These are phyloP conservation scores for Thielaviopsis euricoi DNA, from an alignment of 2,329 filamentous ascomycete species.

Conservation along the genomic window DNA sequence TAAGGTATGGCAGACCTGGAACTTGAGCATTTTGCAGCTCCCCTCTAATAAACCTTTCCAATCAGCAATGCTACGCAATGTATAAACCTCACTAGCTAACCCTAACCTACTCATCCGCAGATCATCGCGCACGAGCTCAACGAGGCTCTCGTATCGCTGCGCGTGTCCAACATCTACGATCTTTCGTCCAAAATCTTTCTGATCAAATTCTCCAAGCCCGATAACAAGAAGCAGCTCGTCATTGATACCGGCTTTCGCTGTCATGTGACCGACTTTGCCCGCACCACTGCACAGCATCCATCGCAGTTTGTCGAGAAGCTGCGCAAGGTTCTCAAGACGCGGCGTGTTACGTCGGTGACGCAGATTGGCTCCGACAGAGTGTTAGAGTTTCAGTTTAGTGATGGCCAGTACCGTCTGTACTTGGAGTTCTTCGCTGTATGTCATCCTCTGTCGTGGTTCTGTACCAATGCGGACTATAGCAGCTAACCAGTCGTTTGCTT, in stretches of 20 bases:
- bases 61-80: too few relatives aligned
- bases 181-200: slow-evolving; percentile 90
- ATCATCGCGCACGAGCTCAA: slow-evolving; percentile 91
- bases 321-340: slow-evolving; percentile 75
- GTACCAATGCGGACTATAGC: slow-evolving; percentile 3
- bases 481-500: background rate
- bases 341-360: slow-evolving; percentile 60
- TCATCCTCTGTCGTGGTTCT: background rate
- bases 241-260: slow-evolving; percentile 93
- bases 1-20: slow-evolving; percentile 30
- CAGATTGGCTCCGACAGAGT: slow-evolving; percentile 91
- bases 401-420: slow-evolving; percentile 74
- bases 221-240: slow-evolving; percentile 74
- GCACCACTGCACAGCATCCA: slow-evolving; percentile 69
- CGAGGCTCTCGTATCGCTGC: slow-evolving; percentile 54
- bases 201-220: slow-evolving; percentile 84
- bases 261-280: slow-evolving; percentile 80
- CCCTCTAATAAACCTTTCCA: too few relatives aligned
- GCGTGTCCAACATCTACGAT: slow-evolving; percentile 89
- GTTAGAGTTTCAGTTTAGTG: slow-evolving; percentile 81
- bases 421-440: slow-evolving; percentile 77
- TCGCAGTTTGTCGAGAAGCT: slow-evolving; percentile 73
- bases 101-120: slow-evolving; percentile 26
- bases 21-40: background rate
- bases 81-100: too few relatives aligned